Base-by-base conservation (phyloP, 2,329 filamentous ascomycete genomes). In the Lasiodiplodia hormozganensis region DNA sequence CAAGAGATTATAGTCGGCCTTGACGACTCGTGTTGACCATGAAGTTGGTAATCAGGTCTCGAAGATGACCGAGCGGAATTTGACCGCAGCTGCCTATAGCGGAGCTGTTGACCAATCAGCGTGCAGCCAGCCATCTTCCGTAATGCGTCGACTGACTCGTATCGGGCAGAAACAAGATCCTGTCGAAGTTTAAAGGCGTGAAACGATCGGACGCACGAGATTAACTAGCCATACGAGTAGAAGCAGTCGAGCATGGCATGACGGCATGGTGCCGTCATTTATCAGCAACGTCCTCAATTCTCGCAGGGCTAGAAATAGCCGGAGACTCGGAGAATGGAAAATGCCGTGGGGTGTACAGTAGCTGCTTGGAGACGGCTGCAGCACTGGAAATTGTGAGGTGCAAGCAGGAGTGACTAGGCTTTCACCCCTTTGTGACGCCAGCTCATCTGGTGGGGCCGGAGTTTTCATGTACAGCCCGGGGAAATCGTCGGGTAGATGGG, bases 1-100 rank as follows among this genome's bases (percentile, higher is more conserved):
- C 0, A 10, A 12, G 34, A 28, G 43, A 23, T 18, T 43, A 16
- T 31, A 31, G 21, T 60, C 36, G 57, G 38, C 21, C 38, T 14
- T 16, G 14, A 47, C 23, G 57, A 40, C 3, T 58, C 56, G 25
- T 21, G 34, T 25, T 25, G 56, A 12, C 18, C 21, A 36, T 34
- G 34, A 34, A 58, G 21, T 43, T 58, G 57, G 57, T 49, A 47
- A 62, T 62, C 38, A 16, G 0, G 18, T 4, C 36, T 8, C 2
- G 4, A 2, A 43, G 2, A 36, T 28, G 18, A 10, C 14, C 21
- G 38, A 62, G 57, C 57, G 57, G 57, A 62, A 62, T 62, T 49
- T 16, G n/a, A 4, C 57, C 57, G 40, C 57, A 49, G 36, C 21
- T 21, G 57, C 57, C 38, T 49, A 49, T 62, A 49, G 28, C 18